Evolutionary conservation across 345 rosid species (phyloP).

Genomic region (Luvunga scandens): DNA sequence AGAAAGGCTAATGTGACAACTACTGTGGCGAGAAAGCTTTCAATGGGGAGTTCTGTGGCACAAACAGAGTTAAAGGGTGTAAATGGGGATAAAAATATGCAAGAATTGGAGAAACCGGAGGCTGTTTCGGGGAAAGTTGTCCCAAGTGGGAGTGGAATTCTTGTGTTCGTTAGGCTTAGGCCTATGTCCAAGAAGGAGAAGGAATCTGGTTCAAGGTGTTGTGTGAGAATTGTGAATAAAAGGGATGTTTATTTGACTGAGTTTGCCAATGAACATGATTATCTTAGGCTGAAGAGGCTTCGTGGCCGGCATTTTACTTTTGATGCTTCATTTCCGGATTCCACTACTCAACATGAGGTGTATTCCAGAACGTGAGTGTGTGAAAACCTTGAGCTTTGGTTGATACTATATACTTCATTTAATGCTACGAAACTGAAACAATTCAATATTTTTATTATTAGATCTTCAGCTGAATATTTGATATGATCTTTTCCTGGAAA

Average conservation of each 20-base stretch:
- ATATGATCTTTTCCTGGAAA: background rate
- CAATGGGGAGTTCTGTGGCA: constrained; percentile 40
- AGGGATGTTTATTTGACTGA: constrained; percentile 87
- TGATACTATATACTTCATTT: constrained; percentile 5
- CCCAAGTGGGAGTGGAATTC: constrained; percentile 47
- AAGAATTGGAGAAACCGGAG: constrained; percentile 45
- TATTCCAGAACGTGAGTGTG: constrained; percentile 80
- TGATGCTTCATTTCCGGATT: constrained; percentile 82
- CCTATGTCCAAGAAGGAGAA: constrained; percentile 90
- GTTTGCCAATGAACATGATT: constrained; percentile 74
- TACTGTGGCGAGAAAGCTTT: constrained; percentile 66
- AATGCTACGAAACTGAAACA: background rate
- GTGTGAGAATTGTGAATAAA: constrained; percentile 74
- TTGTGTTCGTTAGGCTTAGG: constrained; percentile 90
- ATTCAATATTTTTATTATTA: background rate
- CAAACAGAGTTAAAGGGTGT: constrained; percentile 29
- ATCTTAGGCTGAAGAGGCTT: constrained; percentile 84
- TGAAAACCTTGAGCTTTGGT: constrained; percentile 7
- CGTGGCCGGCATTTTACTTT: constrained; percentile 85
- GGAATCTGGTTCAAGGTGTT: constrained; percentile 72
- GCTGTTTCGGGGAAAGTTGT: constrained; percentile 30
- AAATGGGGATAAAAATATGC: constrained; percentile 24
- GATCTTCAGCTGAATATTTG: background rate
- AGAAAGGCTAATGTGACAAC: constrained; percentile 35
- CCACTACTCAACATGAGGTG: constrained; percentile 73